Evolutionary conservation across 495 filamentous ascomycete species (phyloP).

Genomic region (Aspergillus nanangensis): DNA sequence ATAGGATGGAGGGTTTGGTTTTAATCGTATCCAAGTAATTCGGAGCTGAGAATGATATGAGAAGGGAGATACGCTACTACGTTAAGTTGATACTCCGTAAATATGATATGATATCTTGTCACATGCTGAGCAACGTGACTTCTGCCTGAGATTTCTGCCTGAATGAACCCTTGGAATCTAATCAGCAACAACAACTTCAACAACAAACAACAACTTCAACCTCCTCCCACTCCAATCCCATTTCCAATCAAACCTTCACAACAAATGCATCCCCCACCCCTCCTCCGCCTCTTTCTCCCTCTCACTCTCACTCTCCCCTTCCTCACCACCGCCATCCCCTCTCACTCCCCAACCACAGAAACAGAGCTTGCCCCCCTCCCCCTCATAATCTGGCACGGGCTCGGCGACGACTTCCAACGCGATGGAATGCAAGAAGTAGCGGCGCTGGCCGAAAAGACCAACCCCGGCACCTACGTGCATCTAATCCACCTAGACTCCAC

Average conservation of each 20-base stretch:
- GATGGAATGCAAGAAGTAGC: constrained; percentile 68
- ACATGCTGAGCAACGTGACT: too few species aligned
- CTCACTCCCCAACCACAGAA: constrained; percentile 10
- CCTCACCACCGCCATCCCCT: constrained; percentile 15
- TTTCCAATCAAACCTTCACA: neutral
- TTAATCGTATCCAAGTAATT: too few species aligned
- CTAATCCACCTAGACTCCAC: constrained; percentile 70
- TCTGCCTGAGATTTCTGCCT: too few species aligned
- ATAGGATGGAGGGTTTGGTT: too few species aligned
- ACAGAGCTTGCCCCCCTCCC: constrained; percentile 56
- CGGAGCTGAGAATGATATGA: too few species aligned
- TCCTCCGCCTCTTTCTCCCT: neutral
- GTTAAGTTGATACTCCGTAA: too few species aligned
- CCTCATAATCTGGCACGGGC: constrained; percentile 90
- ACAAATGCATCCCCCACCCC: neutral
- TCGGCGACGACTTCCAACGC: constrained; percentile 64
- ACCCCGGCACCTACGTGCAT: constrained; percentile 84
- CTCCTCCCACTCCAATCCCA: neutral
- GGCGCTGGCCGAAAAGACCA: constrained; percentile 59
- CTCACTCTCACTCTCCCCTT: constrained; percentile 11
- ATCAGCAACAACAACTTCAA: too few species aligned
- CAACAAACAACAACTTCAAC: too few species aligned
- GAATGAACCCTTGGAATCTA: too few species aligned
- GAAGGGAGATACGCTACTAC: too few species aligned
- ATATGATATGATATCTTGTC: too few species aligned